A percentile compares a stretch with the other conserved stretches of the same genome.
Evolutionary conservation across 495 filamentous ascomycete genomes (phyloP).

Genomic region (Aspergillus nidulans): DNA sequence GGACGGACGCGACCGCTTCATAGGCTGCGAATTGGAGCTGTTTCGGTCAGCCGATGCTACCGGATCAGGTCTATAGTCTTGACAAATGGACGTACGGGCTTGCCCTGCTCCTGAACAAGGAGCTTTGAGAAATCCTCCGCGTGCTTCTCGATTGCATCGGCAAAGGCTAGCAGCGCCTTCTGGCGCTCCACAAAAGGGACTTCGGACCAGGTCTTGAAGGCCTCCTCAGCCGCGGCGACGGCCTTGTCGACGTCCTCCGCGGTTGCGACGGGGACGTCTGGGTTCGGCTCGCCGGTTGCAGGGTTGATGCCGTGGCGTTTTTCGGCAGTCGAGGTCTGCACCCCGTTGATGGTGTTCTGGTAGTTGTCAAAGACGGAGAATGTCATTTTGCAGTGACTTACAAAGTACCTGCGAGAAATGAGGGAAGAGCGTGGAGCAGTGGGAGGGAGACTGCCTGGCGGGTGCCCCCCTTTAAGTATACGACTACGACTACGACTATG

Average conservation of each 20-base stretch:
- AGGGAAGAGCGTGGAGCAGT: no score
- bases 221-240: conserved; percentile 37
- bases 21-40: conserved; percentile 1
- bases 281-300: conserved; percentile 39
- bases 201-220: conserved; percentile 43
- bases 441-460: no score
- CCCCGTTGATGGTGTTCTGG: conserved; percentile 46
- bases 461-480: no score
- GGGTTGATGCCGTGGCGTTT: conserved; percentile 24
- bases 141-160: conserved; percentile 35
- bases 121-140: conserved; percentile 41
- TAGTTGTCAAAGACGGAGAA: conserved; percentile 6
- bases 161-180: conserved; percentile 45
- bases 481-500: no score
- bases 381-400: background rate
- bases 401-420: no score
- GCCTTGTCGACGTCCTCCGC: conserved; percentile 49
- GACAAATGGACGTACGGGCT: conserved; percentile 31
- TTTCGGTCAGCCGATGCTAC: no score
- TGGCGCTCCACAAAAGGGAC: conserved; percentile 44
- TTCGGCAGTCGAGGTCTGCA: conserved; percentile 20
- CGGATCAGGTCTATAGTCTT: no score
- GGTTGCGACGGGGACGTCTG: conserved; percentile 49
- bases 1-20: background rate
- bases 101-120: conserved; percentile 45